A percentile compares a stretch with the other conserved stretches of the same genome.
phyloP scores from a whole-genome alignment of 371 early-diverging fungal species.

The Pancytospora philotis region DNA sequence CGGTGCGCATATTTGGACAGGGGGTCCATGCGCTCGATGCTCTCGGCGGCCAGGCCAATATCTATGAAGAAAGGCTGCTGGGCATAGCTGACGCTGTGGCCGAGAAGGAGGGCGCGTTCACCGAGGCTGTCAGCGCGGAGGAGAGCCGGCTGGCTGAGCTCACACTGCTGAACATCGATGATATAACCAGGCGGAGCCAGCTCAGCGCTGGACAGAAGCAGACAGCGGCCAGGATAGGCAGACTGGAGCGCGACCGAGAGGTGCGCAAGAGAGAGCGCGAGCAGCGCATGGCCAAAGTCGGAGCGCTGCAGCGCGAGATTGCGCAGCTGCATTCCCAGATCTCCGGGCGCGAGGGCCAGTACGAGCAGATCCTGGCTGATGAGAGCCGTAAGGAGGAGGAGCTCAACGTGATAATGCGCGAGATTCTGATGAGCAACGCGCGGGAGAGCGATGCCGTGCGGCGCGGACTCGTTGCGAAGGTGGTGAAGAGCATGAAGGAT shows the following conservation, averaged over 20 bases:
- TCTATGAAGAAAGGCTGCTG: background rate
- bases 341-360: background rate
- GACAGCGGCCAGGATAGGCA: conserved; percentile 19
- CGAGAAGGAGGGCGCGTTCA: conserved; percentile 17
- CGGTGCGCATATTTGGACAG: background rate
- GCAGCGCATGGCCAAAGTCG: background rate
- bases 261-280: conserved; percentile 4
- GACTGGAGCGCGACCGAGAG: background rate
- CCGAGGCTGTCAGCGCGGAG: background rate
- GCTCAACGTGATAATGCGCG: conserved; percentile 60
- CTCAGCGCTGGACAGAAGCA: conserved; percentile 31
- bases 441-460: conserved; percentile 70
- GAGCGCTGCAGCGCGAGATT: background rate
- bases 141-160: conserved; percentile 3
- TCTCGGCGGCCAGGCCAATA: background rate
- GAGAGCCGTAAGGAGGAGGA: conserved; percentile 72
- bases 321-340: background rate
- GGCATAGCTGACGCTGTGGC: conserved; percentile 7
- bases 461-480: conserved; percentile 66
- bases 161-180: conserved; percentile 10
- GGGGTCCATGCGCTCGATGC: background rate
- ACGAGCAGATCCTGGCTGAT: conserved; percentile 33
- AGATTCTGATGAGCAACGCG: conserved; percentile 62
- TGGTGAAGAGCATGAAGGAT: conserved; percentile 58
- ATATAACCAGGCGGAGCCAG: conserved; percentile 20